Evolutionary conservation across 2,329 filamentous ascomycete genomes (phyloP).

Genomic region (Pseudocercospora eumusae): DNA sequence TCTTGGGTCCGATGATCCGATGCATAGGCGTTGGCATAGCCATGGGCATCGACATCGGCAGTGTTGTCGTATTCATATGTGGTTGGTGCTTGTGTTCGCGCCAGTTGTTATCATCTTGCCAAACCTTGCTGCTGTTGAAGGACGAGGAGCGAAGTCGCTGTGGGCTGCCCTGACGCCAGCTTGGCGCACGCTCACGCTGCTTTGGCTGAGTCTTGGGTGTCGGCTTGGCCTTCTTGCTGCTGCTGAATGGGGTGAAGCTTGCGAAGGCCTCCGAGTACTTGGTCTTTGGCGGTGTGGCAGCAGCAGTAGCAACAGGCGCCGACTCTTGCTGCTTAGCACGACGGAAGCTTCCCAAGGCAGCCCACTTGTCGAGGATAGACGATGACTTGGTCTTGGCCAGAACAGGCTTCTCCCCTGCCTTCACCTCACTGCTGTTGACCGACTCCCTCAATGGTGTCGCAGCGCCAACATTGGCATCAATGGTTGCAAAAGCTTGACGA

Average conservation of each 20-base stretch:
- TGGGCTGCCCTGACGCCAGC: constrained; percentile 38
- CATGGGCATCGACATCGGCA: constrained; percentile 9
- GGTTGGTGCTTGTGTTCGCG: constrained; percentile 45
- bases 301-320: constrained; percentile 39
- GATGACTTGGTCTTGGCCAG: constrained; percentile 62
- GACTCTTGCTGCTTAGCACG: constrained; percentile 61
- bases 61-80: constrained; percentile 26
- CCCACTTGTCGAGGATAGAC: constrained; percentile 77
- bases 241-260: constrained; percentile 37
- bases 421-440: neutral
- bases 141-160: constrained; percentile 37
- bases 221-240: constrained; percentile 39
- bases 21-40: constrained; percentile 6
- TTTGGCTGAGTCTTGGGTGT: constrained; percentile 30
- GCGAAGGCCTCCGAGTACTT: constrained; percentile 39
- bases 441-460: constrained; percentile 32
- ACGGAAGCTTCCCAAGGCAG: constrained; percentile 79
- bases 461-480: constrained; percentile 53
- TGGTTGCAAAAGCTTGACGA: constrained; percentile 56
- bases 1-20: constrained; percentile 21
- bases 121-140: constrained; percentile 42
- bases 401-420: constrained; percentile 42
- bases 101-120: constrained; percentile 54
- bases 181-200: constrained; percentile 34
- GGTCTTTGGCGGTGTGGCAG: constrained; percentile 41